Conservation (phyloP, 441 rosid species). For the Arabidopsis hybrid region DNA sequence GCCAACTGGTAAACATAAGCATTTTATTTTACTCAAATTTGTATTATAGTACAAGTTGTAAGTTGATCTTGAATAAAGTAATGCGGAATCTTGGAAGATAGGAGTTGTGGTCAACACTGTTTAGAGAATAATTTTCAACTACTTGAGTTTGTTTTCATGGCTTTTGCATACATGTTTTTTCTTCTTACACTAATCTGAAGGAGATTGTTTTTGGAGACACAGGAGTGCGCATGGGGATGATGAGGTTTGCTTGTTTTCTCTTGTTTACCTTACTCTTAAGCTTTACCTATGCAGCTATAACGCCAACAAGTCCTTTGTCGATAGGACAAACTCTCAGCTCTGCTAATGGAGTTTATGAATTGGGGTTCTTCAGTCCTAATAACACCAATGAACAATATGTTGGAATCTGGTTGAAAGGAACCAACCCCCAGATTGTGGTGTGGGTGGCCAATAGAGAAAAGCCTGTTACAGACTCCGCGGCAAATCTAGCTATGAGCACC, state of each 20-base stretch:
- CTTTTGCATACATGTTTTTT: background rate
- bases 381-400: constrained; percentile 33
- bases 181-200: constrained; percentile 8
- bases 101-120: constrained; percentile 5
- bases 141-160: background rate
- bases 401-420: constrained; percentile 56
- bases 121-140: constrained; percentile 1
- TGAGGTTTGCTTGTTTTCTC: background rate
- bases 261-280: constrained; percentile 7
- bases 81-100: constrained; percentile 10
- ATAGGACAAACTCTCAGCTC: constrained; percentile 46
- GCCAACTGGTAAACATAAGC: background rate
- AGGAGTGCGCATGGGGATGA: background rate
- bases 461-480: constrained; percentile 15
- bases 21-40: background rate
- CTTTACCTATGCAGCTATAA: constrained; percentile 25
- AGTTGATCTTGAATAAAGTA: constrained; percentile 26
- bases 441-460: constrained; percentile 44
- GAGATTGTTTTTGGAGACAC: background rate
- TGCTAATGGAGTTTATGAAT: constrained; percentile 40
- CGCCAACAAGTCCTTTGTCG: constrained; percentile 27
- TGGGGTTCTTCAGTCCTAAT: constrained; percentile 49
- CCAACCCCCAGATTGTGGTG: constrained; percentile 19
- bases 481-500: constrained; percentile 27
- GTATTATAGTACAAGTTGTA: constrained; percentile 13